These are phyloP conservation scores for Endoconidiophora polonica DNA, from an alignment of 2,329 filamentous ascomycete genomes.

Conservation along the genomic window DNA sequence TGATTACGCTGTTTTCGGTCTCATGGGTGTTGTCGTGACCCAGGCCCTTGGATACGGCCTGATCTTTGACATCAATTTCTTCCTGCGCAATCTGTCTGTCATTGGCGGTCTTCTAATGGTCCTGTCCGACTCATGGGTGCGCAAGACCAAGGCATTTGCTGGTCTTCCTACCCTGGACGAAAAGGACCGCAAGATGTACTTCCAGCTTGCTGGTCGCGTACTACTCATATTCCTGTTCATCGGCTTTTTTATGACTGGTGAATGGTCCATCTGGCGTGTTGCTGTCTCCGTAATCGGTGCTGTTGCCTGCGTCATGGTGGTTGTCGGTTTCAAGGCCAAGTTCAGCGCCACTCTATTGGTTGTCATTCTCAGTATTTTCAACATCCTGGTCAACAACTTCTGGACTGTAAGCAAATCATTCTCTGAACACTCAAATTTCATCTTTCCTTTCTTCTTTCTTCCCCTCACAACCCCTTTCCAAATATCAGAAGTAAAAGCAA, in stretches of 20 bases:
- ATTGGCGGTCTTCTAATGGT: conserved; percentile 97
- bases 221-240: conserved; percentile 95
- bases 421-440: not conserved
- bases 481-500: conserved; percentile 16
- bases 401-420: conserved; percentile 61
- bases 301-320: conserved; percentile 92
- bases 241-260: conserved; percentile 87
- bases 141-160: conserved; percentile 92
- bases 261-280: conserved; percentile 82
- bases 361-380: conserved; percentile 89
- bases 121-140: conserved; percentile 91
- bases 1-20: conserved; percentile 78
- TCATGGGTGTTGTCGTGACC: conserved; percentile 78
- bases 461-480: not conserved
- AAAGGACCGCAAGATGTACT: conserved; percentile 99
- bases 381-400: conserved; percentile 97
- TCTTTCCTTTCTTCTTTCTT: conserved; percentile 8
- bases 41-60: conserved; percentile 94
- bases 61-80: conserved; percentile 99
- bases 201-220: conserved; percentile 90
- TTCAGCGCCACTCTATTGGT: conserved; percentile 93
- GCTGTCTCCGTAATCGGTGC: conserved; percentile 71
- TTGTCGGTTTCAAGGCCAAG: conserved; percentile 99
- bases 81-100: conserved; percentile 94
- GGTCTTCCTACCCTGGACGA: conserved; percentile 88